Evolutionary conservation across 495 filamentous ascomycete genomes (phyloP).

Genomic region (Zalerion maritima): DNA sequence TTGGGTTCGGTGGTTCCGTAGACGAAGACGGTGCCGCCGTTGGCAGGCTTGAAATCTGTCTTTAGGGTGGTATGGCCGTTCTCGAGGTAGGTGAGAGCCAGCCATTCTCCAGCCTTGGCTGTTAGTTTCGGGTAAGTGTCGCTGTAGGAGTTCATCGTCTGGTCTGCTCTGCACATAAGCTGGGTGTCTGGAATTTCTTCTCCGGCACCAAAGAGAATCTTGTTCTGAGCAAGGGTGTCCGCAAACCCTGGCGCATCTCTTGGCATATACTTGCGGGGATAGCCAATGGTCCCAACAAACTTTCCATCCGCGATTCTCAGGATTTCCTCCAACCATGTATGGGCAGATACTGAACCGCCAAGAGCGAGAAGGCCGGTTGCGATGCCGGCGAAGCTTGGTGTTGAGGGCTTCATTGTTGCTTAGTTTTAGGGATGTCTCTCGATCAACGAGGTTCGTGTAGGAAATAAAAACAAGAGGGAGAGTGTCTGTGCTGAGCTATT

Average conservation of each 20-base stretch:
- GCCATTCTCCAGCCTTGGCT: slow-evolving; percentile 48
- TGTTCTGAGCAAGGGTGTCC: slow-evolving; percentile 29
- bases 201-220: slow-evolving; percentile 27
- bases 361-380: slow-evolving; percentile 21
- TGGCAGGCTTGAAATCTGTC: slow-evolving; percentile 43
- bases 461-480: too few relatives aligned
- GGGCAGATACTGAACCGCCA: slow-evolving; percentile 29
- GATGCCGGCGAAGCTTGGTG: too few relatives aligned
- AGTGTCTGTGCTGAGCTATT: too few relatives aligned
- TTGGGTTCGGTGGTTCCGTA: slow-evolving; percentile 63
- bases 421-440: too few relatives aligned
- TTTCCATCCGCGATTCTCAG: slow-evolving; percentile 58
- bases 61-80: slow-evolving; percentile 77
- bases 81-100: slow-evolving; percentile 66
- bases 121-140: slow-evolving; percentile 44
- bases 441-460: too few relatives aligned
- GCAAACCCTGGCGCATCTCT: slow-evolving; percentile 33
- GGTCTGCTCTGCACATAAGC: slow-evolving; percentile 40
- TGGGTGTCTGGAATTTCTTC: slow-evolving; percentile 22
- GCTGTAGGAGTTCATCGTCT: slow-evolving; percentile 33
- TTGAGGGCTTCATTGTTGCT: too few relatives aligned
- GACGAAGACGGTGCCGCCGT: slow-evolving; percentile 62
- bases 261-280: slow-evolving; percentile 43
- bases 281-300: slow-evolving; percentile 57
- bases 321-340: slow-evolving; percentile 70